These are phyloP conservation scores for Populus alba DNA, from an alignment of 345 rosid genomes.

Conservation along the genomic window DNA sequence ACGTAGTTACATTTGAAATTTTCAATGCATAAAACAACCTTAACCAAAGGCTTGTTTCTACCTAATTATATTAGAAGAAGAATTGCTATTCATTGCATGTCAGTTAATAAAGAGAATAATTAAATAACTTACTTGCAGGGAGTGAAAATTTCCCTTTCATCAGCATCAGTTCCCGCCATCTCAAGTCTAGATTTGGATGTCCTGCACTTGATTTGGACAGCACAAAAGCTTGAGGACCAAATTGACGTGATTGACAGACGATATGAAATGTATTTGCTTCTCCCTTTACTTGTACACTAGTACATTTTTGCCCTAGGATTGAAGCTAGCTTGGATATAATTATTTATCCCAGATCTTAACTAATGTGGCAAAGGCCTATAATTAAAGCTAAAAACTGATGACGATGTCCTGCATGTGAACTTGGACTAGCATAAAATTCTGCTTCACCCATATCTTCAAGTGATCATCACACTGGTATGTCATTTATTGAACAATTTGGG, in stretches of 20 bases:
- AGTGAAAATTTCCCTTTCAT: slow-evolving; percentile 67
- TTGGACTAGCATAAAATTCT: not conserved
- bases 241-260: slow-evolving; percentile 64
- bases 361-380: not conserved
- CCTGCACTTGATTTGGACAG: slow-evolving; percentile 72
- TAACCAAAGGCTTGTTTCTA: too few species aligned
- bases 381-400: not conserved
- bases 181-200: slow-evolving; percentile 67
- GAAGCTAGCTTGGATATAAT: not conserved
- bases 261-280: slow-evolving; percentile 51
- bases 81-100: not conserved
- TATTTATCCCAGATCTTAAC: not conserved
- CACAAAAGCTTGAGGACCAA: slow-evolving; percentile 82
- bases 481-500: slow-evolving; percentile 10
- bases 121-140: slow-evolving; percentile 52
- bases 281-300: slow-evolving; percentile 2
- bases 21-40: too few species aligned
- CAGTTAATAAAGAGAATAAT: not conserved
- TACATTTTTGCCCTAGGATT: not conserved
- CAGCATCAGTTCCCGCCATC: slow-evolving; percentile 44
- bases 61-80: too few species aligned
- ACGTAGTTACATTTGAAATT: too few species aligned
- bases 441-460: not conserved
- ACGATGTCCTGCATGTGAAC: not conserved
- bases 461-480: not conserved